Evolutionary conservation across 768 basidiomycete species (phyloP).

Genomic region (Macrocybe gigantea): DNA sequence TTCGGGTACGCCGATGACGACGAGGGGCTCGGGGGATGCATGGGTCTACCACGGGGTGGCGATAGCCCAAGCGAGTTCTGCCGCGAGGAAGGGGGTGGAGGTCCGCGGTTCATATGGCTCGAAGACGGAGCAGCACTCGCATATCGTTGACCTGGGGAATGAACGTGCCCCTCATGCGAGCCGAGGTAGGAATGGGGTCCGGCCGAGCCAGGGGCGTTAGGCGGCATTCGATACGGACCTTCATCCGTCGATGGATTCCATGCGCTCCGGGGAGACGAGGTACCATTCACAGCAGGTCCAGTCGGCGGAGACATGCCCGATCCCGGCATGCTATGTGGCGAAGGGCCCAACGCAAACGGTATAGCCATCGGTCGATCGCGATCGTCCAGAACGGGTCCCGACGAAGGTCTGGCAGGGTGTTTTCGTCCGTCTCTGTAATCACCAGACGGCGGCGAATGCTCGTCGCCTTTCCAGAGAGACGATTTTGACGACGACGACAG

Average conservation of each 20-base stretch:
- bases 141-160: slow-evolving; percentile 39
- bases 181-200: slow-evolving; percentile 15
- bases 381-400: slow-evolving; percentile 25
- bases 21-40: slow-evolving; percentile 20
- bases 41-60: slow-evolving; percentile 28
- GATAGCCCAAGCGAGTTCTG: slow-evolving; percentile 26
- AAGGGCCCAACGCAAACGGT: slow-evolving; percentile 46
- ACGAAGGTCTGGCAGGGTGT: slow-evolving; percentile 23
- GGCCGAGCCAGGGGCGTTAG: slow-evolving; percentile 19
- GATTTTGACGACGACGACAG: slow-evolving; percentile 33
- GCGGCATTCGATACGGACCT: slow-evolving; percentile 17
- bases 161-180: slow-evolving; percentile 1
- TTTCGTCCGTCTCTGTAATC: slow-evolving; percentile 23
- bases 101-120: slow-evolving; percentile 10
- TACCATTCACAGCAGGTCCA: slow-evolving; percentile 17
- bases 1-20: slow-evolving; percentile 7
- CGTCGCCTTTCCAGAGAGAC: slow-evolving; percentile 35
- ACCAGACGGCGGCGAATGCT: slow-evolving; percentile 15
- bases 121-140: slow-evolving; percentile 13
- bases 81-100: slow-evolving; percentile 16
- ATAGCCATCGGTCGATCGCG: slow-evolving; percentile 48
- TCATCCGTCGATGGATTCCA: slow-evolving; percentile 16
- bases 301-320: slow-evolving; percentile 10
- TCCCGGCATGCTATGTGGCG: slow-evolving; percentile 4
- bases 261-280: slow-evolving; percentile 26